These are phyloP conservation scores for Alternaria novae-zelandiae DNA, from an alignment of 2,329 filamentous ascomycete genomes.

Conservation along the genomic window DNA sequence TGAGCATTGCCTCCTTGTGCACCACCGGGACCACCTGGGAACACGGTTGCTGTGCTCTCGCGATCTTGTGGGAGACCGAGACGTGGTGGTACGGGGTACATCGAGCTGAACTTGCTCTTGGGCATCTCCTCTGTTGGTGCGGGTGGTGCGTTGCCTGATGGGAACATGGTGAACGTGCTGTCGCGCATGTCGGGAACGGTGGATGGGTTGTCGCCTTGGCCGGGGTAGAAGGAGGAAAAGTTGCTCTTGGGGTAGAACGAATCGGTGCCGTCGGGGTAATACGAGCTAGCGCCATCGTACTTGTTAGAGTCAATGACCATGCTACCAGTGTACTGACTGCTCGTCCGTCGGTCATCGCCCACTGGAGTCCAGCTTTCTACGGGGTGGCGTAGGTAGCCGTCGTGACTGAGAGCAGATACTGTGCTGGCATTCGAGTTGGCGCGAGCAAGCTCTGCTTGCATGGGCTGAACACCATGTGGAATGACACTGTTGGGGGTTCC, in stretches of 20 bases:
- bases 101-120: constrained; percentile 34
- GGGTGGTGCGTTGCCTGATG: constrained; percentile 22
- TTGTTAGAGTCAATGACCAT: constrained; percentile 50
- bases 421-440: constrained; percentile 47
- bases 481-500: constrained; percentile 61
- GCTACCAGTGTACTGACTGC: constrained; percentile 54
- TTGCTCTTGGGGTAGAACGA: constrained; percentile 56
- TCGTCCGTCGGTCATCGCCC: constrained; percentile 45
- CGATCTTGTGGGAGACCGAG: constrained; percentile 48
- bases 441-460: constrained; percentile 48
- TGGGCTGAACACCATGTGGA: constrained; percentile 39
- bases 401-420: constrained; percentile 39
- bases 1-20: constrained; percentile 16
- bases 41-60: constrained; percentile 57
- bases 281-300: constrained; percentile 62
- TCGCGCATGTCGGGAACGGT: constrained; percentile 68
- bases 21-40: constrained; percentile 36
- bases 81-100: constrained; percentile 38
- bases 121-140: constrained; percentile 22
- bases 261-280: constrained; percentile 42
- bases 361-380: constrained; percentile 49
- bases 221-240: constrained; percentile 61
- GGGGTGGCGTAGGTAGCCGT: constrained; percentile 37
- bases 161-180: constrained; percentile 54
- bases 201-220: constrained; percentile 48